Base-by-base conservation (phyloP, 192 early-diverging fungal genomes). In the Gonapodya sp. region DNA sequence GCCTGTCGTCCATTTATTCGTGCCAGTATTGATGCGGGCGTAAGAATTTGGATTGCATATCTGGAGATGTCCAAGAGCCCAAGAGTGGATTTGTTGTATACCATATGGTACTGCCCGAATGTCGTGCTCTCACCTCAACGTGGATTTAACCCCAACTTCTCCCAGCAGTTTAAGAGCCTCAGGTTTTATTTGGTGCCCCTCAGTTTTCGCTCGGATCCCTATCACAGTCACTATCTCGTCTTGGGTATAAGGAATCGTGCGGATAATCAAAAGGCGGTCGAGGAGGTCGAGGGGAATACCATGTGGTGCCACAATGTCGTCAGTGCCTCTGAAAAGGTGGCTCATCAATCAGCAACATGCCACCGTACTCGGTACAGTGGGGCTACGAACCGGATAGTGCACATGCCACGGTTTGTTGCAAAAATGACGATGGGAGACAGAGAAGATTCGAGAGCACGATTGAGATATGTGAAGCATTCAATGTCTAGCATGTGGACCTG, bases 401-500 rank as follows among this genome's bases (percentile, higher is more conserved):
- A 96, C 86, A 96, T 93, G 73, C 96, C 96, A 79, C 96, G 92
- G 86, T 99, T 99, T 32, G 97, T 97, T 1, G 98, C 98, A 86
- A 99, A 93, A 73, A 99, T 93, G 18, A 99, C 98, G 83, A 99
- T 97, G 31, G 98, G 98, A 8, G 95, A 94, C 35, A 99, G 89
- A 35, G 94, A 90, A 0, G 95, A 96, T 86, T 99, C 98, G 32
- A 99, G 88, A 34, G 98, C 98, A 36, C 97, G 95, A 89, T 98
- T 99, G 79, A 99, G 88, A 83, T 97, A 99, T 0, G 98, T 98
- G 84, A 99, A 99, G 88, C 96, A 99, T 85, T 99, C 98, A 83
- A 99, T 96, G 86, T 99, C 98, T 32, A 99, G 90, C 95, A 99
- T 98, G 84, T 99, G 98, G 18, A 98, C 97, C 92, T 93, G 84